phyloP scores from a whole-genome alignment of 768 basidiomycete species.

The Russula brevipes region DNA sequence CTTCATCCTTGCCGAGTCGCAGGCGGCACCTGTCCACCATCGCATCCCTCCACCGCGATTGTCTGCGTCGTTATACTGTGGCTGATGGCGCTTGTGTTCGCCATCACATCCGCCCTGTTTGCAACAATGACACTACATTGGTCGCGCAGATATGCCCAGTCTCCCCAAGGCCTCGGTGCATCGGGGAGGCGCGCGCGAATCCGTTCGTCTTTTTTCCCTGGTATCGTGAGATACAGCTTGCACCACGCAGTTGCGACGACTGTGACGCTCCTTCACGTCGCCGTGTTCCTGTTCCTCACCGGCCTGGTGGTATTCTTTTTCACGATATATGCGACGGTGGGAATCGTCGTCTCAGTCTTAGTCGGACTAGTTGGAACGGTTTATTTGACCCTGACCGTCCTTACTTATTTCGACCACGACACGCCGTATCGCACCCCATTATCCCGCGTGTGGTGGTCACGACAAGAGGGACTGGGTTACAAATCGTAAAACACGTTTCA shows the following conservation, averaged over 20 bases:
- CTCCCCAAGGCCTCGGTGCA: conserved; percentile 27
- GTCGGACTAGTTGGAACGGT: neutral
- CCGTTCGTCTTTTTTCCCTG: conserved; percentile 22
- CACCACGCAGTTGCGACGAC: conserved; percentile 1
- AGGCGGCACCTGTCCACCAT: no score
- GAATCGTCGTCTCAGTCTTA: neutral
- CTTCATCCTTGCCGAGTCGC: neutral
- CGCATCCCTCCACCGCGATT: neutral
- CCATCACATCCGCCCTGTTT: conserved; percentile 14
- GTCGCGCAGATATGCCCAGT: conserved; percentile 11
- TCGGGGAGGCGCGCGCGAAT: conserved; percentile 37
- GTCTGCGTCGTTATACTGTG: conserved; percentile 14
- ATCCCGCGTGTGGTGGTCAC: neutral
- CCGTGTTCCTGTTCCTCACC: neutral
- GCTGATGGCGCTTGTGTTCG: conserved; percentile 18
- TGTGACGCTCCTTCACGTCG: conserved; percentile 29
- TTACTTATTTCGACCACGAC: neutral
- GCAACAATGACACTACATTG: conserved; percentile 14
- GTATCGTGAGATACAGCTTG: neutral
- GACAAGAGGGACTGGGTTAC: neutral
- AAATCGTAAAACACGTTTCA: neutral
- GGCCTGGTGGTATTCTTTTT: neutral
- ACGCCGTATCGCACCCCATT: neutral
- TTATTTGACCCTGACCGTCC: neutral
- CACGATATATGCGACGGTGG: neutral